Base-by-base conservation (phyloP, 2,329 filamentous ascomycete genomes). In the Neonectria coccinea region DNA sequence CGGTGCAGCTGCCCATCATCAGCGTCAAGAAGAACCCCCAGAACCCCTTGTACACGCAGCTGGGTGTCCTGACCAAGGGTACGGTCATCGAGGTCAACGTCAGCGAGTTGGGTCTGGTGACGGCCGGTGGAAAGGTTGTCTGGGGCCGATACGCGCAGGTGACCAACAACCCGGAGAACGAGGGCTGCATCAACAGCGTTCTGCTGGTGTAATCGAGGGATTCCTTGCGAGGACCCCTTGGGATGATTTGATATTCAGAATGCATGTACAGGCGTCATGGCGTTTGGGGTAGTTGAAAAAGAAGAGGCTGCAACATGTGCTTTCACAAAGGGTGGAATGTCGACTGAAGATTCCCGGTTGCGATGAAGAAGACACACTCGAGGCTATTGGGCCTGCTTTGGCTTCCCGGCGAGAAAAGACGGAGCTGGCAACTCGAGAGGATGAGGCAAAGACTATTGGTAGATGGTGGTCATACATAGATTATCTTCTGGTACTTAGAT, bases 51-150 rank as follows among this genome's bases (percentile, higher is more conserved):
- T 97, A 97, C 81, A 97, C 95, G 0, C 94, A 97, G 76, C 84
- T 98, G 5, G 95, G 95, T 66, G 94, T 97, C 3, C 79, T 97
- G 75, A 95, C 92, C 52, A 94, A 94, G 81, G 93, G 93, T 68
- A 95, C 82, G 0, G 78, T 85, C 54, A 89, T 95, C 75, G 95
- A 98, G 81, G 94, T 98, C 74, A 97, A 99, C 77, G 94, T 97
- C 31, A 92, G 88, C 61, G 96, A 99, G 78, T 81, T 98, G 67
- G 96, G 96, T 68, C 84, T 98, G 66, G 93, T 97, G 16, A 98
- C 96, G 3, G 91, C 94, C 2, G 90, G 89, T 67, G 96, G 96
- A 67, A 97, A 97, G 82, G 93, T 97, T 9, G 93, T 95, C 7
- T 97, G 94, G 94, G 94, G 93, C 72, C 86, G 92, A 70, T 96